A percentile compares a stretch with the other conserved stretches of the same genome.
Conservation (phyloP, 2,329 filamentous ascomycete genomes). For the Alternaria burnsii region DNA sequence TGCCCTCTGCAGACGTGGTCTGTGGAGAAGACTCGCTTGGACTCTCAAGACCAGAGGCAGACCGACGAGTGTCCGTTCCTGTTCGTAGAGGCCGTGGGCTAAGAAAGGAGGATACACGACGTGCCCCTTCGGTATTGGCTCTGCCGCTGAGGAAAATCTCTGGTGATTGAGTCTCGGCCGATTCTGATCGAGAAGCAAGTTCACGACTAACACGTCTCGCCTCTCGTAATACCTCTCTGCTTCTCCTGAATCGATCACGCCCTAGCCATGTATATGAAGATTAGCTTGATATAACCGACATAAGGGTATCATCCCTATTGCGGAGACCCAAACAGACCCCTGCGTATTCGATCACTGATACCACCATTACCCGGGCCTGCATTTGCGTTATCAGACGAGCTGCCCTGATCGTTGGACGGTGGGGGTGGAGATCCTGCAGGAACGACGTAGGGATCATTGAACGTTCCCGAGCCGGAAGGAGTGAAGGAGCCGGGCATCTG, state of each 20-base stretch:
- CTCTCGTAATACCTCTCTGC: slow-evolving; percentile 8
- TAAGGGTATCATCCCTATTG: slow-evolving; percentile 15
- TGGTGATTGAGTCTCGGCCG: neutral
- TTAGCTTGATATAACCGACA: slow-evolving; percentile 15
- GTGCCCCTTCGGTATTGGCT: slow-evolving; percentile 1
- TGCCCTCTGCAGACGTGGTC: slow-evolving; percentile 3
- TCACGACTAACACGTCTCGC: slow-evolving; percentile 3
- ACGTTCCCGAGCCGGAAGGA: slow-evolving; percentile 27
- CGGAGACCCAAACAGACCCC: slow-evolving; percentile 47
- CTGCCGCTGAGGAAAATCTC: slow-evolving; percentile 5
- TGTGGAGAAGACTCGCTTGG: slow-evolving; percentile 13
- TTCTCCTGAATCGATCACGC: slow-evolving; percentile 5
- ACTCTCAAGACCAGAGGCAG: slow-evolving; percentile 6
- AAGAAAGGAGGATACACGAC: slow-evolving; percentile 10
- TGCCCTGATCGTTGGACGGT: slow-evolving; percentile 9
- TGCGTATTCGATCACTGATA: slow-evolving; percentile 42
- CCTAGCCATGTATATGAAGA: slow-evolving; percentile 5
- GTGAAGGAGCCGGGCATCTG: slow-evolving; percentile 45
- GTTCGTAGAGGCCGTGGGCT: neutral
- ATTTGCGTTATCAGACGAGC: slow-evolving; percentile 19
- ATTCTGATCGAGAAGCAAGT: neutral
- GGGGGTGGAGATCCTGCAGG: slow-evolving; percentile 22
- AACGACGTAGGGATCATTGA: slow-evolving; percentile 30
- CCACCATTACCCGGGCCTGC: slow-evolving; percentile 25
- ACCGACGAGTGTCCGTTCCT: slow-evolving; percentile 4